Evolutionary conservation across 1,139 yeast genomes (phyloP), one percentile per base, ranked within the genome.

Genomic region (Geotrichum macrosporum): DNA sequence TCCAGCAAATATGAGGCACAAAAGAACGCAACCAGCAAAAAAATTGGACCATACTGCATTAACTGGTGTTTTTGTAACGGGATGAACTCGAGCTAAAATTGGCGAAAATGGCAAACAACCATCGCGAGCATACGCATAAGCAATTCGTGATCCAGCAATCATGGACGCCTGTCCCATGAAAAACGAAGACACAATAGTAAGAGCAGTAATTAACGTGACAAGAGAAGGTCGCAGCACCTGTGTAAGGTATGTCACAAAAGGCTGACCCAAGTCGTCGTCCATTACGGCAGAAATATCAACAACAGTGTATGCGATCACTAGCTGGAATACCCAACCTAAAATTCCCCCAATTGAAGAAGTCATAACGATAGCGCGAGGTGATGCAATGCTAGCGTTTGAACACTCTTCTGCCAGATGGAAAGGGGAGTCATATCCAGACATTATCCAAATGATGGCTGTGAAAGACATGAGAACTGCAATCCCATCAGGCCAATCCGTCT

Each of bases 91-190:
- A 57, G 78, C 77, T 53, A 80, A 71, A 43, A 51, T 52, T 53
- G 58, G 53, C 10, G 81, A 77, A 56, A 74, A 79, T 0, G 96
- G 96, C 41, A 87, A 68, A 0, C 94, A 95, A 39, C 84, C 88
- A 63, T 87, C 96, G 65, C 96, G 78, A 45, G 95, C 86, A 66
- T 87, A 81, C 12, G 94, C 87, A 69, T 80, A 87, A 1, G 89
- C 84, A 30, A 86, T 80, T 69, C 96, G 78, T 5, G 95, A 84
- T 0, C 94, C 89, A 0, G 95, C 85, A 0, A 94, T 84, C 29
- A 85, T 72, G 0, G 76, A 70, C 1, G 81, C 75, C 13, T 77
- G 70, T 4, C 86, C 87, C 86, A 82, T 82, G 46, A 81, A 76
- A 59, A 65, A 64, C 48, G 63, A 66, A 20, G 65, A 57, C 29